Conservation (phyloP, 768 basidiomycete species). For the Rhodotorula paludigena region DNA sequence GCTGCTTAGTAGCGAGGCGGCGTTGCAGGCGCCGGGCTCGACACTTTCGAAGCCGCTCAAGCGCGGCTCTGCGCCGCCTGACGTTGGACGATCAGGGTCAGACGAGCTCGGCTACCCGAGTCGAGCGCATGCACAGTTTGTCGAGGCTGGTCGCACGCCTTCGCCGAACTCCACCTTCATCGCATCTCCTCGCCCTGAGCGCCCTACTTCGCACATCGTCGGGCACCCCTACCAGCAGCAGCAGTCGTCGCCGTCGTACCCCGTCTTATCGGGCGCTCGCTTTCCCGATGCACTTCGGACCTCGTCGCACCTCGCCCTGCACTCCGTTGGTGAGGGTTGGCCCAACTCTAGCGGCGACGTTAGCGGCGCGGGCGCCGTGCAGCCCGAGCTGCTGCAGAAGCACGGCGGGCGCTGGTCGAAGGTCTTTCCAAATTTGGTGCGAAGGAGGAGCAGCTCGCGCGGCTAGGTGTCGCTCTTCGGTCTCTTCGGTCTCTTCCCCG, state of each 20-base stretch:
- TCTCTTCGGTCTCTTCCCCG: not conserved
- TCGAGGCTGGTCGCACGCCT: no score
- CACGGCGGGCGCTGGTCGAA: conserved; percentile 10
- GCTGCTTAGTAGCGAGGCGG: not conserved
- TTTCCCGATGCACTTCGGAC: no score
- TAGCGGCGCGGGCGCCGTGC: no score
- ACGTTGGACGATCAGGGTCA: no score
- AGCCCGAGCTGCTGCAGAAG: not conserved
- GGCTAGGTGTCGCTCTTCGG: no score
- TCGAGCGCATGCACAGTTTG: no score
- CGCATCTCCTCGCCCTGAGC: not conserved
- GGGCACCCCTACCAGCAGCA: not conserved
- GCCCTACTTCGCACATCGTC: not conserved
- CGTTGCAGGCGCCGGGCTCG: no score
- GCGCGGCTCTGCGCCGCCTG: no score
- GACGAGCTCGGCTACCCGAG: no score
- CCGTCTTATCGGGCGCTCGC: not conserved
- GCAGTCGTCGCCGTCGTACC: not conserved
- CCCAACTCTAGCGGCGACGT: not conserved
- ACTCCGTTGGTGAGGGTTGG: not conserved
- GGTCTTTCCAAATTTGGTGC: not conserved
- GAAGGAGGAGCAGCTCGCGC: not conserved
- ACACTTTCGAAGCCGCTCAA: no score
- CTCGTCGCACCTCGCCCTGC: not conserved
- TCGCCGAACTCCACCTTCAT: not conserved